These are phyloP conservation scores for Thinopyrum elongatum DNA, from an alignment of 176 grass and related monocot genomes.

Conservation along the genomic window DNA sequence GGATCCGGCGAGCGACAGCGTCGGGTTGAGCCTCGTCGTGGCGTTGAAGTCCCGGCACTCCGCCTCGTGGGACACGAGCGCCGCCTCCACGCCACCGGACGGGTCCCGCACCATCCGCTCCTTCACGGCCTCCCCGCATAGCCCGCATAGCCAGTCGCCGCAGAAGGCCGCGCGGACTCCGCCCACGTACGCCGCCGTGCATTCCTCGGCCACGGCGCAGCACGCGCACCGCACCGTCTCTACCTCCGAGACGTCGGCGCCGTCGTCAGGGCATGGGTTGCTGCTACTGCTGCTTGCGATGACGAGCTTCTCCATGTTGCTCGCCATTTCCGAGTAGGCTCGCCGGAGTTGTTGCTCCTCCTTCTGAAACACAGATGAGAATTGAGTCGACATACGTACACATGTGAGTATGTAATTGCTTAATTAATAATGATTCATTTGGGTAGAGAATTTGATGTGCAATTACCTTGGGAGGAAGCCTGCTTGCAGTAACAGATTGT, in stretches of 20 bases:
- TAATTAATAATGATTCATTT: not conserved
- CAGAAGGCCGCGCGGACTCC: constrained; percentile 67
- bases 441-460: not conserved
- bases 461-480: constrained; percentile 36
- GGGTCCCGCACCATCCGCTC: constrained; percentile 43
- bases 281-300: not conserved
- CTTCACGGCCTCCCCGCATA: constrained; percentile 91
- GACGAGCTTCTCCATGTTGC: constrained; percentile 36
- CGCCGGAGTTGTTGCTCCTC: constrained; percentile 37
- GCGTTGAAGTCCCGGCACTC: constrained; percentile 68
- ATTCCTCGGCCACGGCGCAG: constrained; percentile 94
- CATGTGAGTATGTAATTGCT: not conserved
- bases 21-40: constrained; percentile 65
- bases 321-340: constrained; percentile 34
- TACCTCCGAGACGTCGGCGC: constrained; percentile 27
- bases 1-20: constrained; percentile 60
- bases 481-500: not conserved
- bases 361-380: constrained; percentile 13
- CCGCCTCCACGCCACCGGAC: constrained; percentile 45
- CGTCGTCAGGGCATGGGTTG: not conserved
- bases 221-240: constrained; percentile 77
- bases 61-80: constrained; percentile 60
- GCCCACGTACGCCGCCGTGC: constrained; percentile 69
- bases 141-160: constrained; percentile 82
- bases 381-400: not conserved